Percentiles rank a stretch among this genome's conserved stretches.
These are phyloP conservation scores for Inga leiocalycina DNA, from an alignment of 306 rosid genomes.

Conservation along the genomic window DNA sequence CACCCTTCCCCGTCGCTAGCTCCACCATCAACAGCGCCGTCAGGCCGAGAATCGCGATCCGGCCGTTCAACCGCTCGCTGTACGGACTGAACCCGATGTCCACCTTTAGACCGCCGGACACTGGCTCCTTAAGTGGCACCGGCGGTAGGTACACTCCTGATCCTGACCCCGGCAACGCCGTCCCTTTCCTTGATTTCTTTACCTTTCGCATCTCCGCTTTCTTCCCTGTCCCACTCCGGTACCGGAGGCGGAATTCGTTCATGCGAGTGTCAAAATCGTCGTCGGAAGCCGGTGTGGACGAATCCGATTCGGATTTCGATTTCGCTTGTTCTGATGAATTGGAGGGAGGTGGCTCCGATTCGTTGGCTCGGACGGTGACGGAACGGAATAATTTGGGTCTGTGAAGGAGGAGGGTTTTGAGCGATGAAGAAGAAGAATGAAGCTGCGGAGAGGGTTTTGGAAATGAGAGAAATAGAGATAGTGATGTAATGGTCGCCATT, in stretches of 20 bases:
- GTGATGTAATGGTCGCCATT: constrained; percentile 64
- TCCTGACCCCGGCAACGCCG: constrained; percentile 33
- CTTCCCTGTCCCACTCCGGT: constrained; percentile 87
- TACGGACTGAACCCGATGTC: constrained; percentile 75
- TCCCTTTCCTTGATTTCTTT: constrained; percentile 49
- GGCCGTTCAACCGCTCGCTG: constrained; percentile 80
- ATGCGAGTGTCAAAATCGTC: constrained; percentile 59
- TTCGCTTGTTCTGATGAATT: constrained; percentile 33
- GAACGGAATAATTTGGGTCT: constrained; percentile 31
- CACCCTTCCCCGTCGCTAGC: constrained; percentile 81
- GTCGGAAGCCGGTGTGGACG: constrained; percentile 34
- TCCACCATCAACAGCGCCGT: constrained; percentile 82
- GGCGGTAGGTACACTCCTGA: constrained; percentile 69
- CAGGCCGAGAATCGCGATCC: constrained; percentile 68
- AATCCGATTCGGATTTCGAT: background rate
- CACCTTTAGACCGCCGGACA: constrained; percentile 65
- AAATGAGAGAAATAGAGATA: constrained; percentile 53
- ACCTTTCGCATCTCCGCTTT: constrained; percentile 74
- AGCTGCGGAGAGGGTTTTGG: constrained; percentile 46
- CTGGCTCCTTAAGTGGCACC: constrained; percentile 75
- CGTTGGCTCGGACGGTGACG: constrained; percentile 59
- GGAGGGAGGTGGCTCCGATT: constrained; percentile 54
- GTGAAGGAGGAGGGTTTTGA: constrained; percentile 41
- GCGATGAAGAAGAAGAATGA: constrained; percentile 37
- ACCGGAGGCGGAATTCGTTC: constrained; percentile 51